A percentile compares a stretch with the other conserved stretches of the same genome.
phyloP scores from a whole-genome alignment of 139 green algal species.

The Chlamydomonas incerta region DNA sequence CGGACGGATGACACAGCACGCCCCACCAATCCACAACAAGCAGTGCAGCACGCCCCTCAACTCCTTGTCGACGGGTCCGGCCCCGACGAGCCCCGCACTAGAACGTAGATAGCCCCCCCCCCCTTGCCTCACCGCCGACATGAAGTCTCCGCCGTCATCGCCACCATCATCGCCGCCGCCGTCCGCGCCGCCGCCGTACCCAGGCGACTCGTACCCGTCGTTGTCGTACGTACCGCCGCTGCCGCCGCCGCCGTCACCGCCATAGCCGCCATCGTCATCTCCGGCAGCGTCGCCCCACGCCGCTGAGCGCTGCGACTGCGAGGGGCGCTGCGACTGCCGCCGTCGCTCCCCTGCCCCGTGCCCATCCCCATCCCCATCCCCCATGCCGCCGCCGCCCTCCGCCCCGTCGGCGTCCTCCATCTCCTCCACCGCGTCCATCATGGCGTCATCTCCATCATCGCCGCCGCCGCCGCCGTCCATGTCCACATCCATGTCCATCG shows the following conservation, averaged over 20 bases:
- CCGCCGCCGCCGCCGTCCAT: not conserved
- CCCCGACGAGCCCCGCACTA: too few species aligned
- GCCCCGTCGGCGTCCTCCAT: not conserved
- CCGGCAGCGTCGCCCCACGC: not conserved
- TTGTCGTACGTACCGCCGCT: too few species aligned
- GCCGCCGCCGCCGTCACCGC: not conserved
- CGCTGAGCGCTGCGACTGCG: not conserved
- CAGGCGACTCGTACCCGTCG: conserved; percentile 1
- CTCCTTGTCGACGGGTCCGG: not conserved
- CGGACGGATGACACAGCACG: too few species aligned
- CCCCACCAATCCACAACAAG: too few species aligned
- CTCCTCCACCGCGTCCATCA: not conserved
- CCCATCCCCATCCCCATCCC: too few species aligned
- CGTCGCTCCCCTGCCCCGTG: too few species aligned
- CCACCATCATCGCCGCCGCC: not conserved
- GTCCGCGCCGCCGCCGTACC: not conserved
- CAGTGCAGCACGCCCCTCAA: too few species aligned
- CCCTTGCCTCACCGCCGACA: too few species aligned
- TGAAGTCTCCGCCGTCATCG: not conserved
- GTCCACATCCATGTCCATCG: conserved; percentile 18
- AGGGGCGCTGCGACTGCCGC: not conserved
- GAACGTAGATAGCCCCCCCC: too few species aligned
- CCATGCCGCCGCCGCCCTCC: not conserved
- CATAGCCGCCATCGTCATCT: not conserved
- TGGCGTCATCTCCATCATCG: not conserved